A percentile compares a stretch with the other conserved stretches of the same genome.
These are phyloP conservation scores for Penicillium sp. DNA, from an alignment of 2,329 filamentous ascomycete genomes.

Conservation along the genomic window DNA sequence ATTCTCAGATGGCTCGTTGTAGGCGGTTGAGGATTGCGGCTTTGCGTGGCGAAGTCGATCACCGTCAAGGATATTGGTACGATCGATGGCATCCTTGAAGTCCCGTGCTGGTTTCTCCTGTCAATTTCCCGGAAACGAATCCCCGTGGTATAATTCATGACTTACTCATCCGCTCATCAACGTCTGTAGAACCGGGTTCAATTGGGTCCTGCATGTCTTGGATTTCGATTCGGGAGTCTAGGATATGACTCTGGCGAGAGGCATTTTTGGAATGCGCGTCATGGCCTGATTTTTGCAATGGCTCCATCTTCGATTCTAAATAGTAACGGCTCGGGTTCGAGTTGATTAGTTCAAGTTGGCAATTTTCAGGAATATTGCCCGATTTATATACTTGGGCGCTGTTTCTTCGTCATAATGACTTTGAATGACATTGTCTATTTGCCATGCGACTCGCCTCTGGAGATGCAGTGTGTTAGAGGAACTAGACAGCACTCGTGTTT, in stretches of 20 bases:
- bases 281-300: neutral
- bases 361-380: neutral
- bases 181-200: neutral
- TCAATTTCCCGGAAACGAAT: neutral
- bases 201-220: neutral
- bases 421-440: conserved; percentile 3
- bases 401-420: conserved; percentile 5
- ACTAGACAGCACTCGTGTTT: too few species aligned
- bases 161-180: conserved; percentile 8
- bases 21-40: conserved; percentile 13
- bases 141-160: too few species aligned
- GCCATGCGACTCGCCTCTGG: neutral
- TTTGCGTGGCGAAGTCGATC: conserved; percentile 17
- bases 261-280: neutral
- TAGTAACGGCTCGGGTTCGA: neutral
- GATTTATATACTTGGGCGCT: neutral
- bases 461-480: too few species aligned
- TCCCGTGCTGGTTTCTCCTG: conserved; percentile 7
- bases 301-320: neutral
- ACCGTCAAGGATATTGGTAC: conserved; percentile 15
- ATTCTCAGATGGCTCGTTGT: conserved; percentile 20
- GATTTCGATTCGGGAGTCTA: neutral
- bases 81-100: conserved; percentile 19
- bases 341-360: neutral
- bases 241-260: neutral